Percentiles rank a stretch among this genome's conserved stretches.
Conservation (phyloP, 2,329 filamentous ascomycete species). For the Mycosphaerella sp. region DNA sequence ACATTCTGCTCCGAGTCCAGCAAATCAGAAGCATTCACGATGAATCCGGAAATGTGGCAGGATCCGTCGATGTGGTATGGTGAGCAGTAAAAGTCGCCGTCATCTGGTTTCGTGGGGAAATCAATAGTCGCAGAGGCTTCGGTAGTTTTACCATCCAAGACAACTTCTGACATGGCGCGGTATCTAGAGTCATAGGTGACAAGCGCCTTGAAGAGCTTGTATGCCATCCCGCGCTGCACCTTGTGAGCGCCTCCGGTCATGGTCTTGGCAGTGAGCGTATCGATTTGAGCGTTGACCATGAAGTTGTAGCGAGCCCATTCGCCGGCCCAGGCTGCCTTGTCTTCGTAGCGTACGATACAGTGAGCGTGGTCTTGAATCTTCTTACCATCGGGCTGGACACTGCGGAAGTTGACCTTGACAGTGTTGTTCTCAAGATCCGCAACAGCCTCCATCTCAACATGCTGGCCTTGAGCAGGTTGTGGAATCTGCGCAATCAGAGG, state of each 20-base stretch:
- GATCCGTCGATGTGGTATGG: constrained; percentile 56
- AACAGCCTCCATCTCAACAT: constrained; percentile 55
- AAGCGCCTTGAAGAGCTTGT: constrained; percentile 62
- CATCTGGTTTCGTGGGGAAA: constrained; percentile 49
- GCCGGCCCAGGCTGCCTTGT: constrained; percentile 53
- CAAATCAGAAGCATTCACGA: constrained; percentile 54
- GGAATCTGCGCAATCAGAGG: constrained; percentile 56
- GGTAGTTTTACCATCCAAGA: constrained; percentile 50
- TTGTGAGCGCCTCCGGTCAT: constrained; percentile 62
- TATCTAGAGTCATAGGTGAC: constrained; percentile 53
- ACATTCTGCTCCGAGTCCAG: constrained; percentile 54
- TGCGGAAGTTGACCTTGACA: constrained; percentile 51
- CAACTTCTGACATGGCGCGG: constrained; percentile 53
- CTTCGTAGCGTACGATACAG: constrained; percentile 57
- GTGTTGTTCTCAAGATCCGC: constrained; percentile 51
- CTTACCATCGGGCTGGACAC: constrained; percentile 54
- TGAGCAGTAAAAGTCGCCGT: constrained; percentile 52
- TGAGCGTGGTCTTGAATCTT: constrained; percentile 55
- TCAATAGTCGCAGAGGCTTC: constrained; percentile 51
- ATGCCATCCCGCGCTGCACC: constrained; percentile 67
- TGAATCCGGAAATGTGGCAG: constrained; percentile 53
- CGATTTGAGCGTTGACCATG: constrained; percentile 49
- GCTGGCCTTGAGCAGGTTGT: constrained; percentile 47
- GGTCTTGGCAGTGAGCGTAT: constrained; percentile 63
- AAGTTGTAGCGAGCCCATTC: constrained; percentile 62